Conservation (phyloP, 164 flowering plant genomes). For the Aristolochia contorta region DNA sequence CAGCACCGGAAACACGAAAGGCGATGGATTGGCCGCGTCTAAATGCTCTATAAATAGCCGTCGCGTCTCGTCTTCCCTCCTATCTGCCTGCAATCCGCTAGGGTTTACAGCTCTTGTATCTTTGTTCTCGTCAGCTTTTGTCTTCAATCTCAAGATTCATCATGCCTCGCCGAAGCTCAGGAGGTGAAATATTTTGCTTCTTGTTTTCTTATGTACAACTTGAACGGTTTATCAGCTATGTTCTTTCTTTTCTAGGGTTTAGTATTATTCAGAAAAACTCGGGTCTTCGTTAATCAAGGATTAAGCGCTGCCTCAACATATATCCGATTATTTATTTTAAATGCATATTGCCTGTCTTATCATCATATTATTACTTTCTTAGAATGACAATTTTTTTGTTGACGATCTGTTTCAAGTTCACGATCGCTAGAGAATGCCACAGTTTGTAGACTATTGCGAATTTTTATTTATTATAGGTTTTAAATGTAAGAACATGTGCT, state of each 20-base stretch:
- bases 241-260: background rate
- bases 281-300: no score
- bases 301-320: no score
- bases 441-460: no score
- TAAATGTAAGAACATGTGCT: no score
- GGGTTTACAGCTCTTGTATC: background rate
- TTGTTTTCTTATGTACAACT: background rate
- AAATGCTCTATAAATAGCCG: background rate
- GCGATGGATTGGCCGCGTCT: background rate
- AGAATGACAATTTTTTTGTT: no score
- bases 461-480: no score
- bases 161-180: constrained; percentile 28
- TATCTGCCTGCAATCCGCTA: background rate
- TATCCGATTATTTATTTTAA: no score
- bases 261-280: background rate
- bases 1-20: background rate
- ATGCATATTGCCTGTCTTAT: no score
- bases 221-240: background rate
- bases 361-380: no score
- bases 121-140: background rate
- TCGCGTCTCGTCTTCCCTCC: background rate
- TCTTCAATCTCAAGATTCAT: background rate
- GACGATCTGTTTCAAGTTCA: no score
- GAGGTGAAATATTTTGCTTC: constrained; percentile 7
- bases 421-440: no score